Base-by-base conservation (phyloP, 768 basidiomycete genomes). In the Serpula lacrymans region DNA sequence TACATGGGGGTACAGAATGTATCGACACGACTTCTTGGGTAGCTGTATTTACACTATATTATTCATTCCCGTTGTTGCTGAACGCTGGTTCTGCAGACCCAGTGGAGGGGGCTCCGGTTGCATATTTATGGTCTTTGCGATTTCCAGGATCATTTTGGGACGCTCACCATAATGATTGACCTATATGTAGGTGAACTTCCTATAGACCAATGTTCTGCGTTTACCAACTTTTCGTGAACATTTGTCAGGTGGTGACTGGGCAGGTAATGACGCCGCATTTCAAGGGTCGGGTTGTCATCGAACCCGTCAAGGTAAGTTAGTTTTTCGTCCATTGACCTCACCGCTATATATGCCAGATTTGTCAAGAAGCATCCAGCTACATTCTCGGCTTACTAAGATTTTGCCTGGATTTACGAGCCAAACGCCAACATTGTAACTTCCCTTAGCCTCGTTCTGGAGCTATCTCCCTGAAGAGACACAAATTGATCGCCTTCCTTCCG, bases 141-240 rank as follows among this genome's bases (percentile, higher is more conserved):
- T 35, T 51, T 76, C 22, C 44, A 56, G 28, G 49, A 61, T 32
- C 55, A 60, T 27, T 69, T 69, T 35, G 52, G 55, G 13, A 41
- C 38, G 18, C 52, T 68, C 28, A 63, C 60, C 27, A 68, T 69
- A 10, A 44, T 67, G 29, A 60, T 69, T 46, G 56, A 70, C 45
- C 68, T 84, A 42, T 78, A 82, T 2, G 76, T 85, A 53, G 84
- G 84, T 83, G 47, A 51, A 78, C 61, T 40, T 6, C 23, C 4
- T 34, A 21, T 42, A 42, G 36, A 22, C 18, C 14, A 22, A 11
- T n/a, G 25, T 21, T 30, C 9, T 27, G 14, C 37, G 41, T 32
- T 24, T 27, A 33, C 28, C 23, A 34, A 8, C 13, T 28, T n/a
- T 28, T 28, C 27, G 27, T 28, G n/a, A 9, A 11, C 30, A 13